Conservation (phyloP, 192 early-diverging fungal species). For the Mortierella claussenii region DNA sequence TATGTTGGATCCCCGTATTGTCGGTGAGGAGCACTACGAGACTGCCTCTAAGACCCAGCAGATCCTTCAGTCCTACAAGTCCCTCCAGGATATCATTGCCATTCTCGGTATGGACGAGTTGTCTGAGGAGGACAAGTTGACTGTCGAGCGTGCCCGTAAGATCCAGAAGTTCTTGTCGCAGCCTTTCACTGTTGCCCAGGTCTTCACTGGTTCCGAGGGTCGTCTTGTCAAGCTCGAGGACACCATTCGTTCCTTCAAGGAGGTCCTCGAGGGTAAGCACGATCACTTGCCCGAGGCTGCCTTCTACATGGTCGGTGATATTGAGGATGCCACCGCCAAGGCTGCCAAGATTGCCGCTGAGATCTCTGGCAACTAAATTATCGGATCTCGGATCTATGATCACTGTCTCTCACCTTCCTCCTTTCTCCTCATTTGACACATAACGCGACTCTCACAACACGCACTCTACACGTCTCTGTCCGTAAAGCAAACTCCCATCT, state of each 20-base stretch:
- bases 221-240: constrained; percentile 90
- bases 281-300: constrained; percentile 94
- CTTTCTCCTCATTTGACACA: no score
- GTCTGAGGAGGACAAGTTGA: constrained; percentile 98
- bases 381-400: constrained; percentile 6
- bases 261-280: constrained; percentile 97
- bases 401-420: constrained; percentile 5
- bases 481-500: constrained; percentile 26
- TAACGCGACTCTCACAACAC: no score
- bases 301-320: constrained; percentile 99
- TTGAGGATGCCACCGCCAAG: constrained; percentile 93
- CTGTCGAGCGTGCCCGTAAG: constrained; percentile 99
- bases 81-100: constrained; percentile 99
- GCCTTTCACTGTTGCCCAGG: constrained; percentile 96
- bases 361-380: constrained; percentile 52
- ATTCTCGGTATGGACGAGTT: constrained; percentile 99
- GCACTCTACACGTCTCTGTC: no score
- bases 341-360: constrained; percentile 68
- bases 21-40: constrained; percentile 94
- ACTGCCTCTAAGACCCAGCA: constrained; percentile 94
- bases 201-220: constrained; percentile 98
- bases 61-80: constrained; percentile 99
- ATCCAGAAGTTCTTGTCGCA: constrained; percentile 99
- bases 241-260: constrained; percentile 97
- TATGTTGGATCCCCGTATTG: constrained; percentile 97